These are phyloP conservation scores for Chromera velia DNA, from an alignment of 73 alveolate genomes.

Conservation along the genomic window DNA sequence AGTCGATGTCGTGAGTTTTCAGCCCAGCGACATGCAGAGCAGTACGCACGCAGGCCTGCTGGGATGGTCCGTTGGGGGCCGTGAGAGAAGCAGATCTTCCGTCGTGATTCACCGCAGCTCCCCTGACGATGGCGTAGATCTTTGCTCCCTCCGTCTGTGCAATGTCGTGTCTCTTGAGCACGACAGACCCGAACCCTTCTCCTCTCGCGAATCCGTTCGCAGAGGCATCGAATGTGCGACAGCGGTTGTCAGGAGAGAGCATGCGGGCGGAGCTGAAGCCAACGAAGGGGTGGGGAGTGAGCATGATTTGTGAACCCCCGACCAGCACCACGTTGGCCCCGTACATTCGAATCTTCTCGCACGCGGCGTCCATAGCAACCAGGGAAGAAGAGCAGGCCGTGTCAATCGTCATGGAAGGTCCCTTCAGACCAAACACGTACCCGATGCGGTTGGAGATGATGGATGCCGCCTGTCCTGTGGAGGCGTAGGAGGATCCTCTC, in stretches of 20 bases:
- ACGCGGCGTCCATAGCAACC: conserved; percentile 1
- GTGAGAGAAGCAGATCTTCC: background rate
- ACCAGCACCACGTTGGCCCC: background rate
- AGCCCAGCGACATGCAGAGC: background rate
- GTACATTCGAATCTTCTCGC: background rate
- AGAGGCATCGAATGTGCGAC: conserved; percentile 31
- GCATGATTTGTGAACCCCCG: conserved; percentile 21
- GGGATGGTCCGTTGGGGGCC: background rate
- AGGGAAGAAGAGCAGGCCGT: conserved; percentile 14
- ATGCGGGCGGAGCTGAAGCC: conserved; percentile 28
- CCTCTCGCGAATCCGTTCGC: conserved; percentile 48
- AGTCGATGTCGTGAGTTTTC: background rate
- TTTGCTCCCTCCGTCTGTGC: background rate
- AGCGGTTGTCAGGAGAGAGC: conserved; percentile 30
- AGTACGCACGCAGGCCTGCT: background rate
- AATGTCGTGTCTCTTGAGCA: background rate
- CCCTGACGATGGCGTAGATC: background rate
- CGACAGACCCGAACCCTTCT: conserved; percentile 30
- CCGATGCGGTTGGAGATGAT: conserved; percentile 6
- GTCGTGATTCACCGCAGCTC: background rate
- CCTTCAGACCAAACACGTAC: background rate
- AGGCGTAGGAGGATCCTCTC: background rate
- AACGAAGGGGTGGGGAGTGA: conserved; percentile 36
- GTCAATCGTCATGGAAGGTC: conserved; percentile 1
- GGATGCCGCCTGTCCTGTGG: conserved; percentile 6